Evolutionary conservation across 2,329 filamentous ascomycete species (phyloP), one percentile per base, ranked within the genome.

Genomic region (Trichophyton benhamiae): DNA sequence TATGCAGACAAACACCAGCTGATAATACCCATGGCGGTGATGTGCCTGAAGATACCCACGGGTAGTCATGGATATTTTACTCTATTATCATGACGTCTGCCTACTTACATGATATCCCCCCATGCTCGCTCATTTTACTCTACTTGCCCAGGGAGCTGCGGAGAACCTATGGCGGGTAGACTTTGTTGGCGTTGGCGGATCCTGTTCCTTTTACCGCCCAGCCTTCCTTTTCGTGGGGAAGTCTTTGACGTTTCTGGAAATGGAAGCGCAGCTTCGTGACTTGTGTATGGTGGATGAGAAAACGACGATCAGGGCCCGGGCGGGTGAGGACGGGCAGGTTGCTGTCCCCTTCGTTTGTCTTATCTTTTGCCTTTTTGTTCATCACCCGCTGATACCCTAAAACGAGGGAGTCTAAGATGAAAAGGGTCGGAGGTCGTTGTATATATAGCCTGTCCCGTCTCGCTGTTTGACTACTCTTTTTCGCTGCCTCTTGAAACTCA

Each of bases 371-470:
- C 33, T 11, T 38, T 38, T 30, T 33, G 49, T 7, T 22, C 22
- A 38, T 58, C 55, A 58, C 38, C 55, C 55, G 55, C 22, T 58
- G 55, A 15, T 58, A 58, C 55, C 55, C 55, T 41, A 41, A 38
- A 38, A 38, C 33, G 33, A 38, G 22, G 30, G 6, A 17, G 41
- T 7, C n/a, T 38, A 58, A 42, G 55, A 30, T n/a, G 11, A 38
- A 38, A 30, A n/a, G 9, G 13, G 27, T 17, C 17, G 3, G 15
- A 58, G n/a, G 33, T 20, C 22, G 11, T 22, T 53, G 49, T 53
- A 53, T 53, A 53, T 53, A 53, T 53, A 53, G 49, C 49, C n/a
- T 9, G 44, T 30, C 4, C 46, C 25, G 25, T 33, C 49, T 44
- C 49, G 49, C 27, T 25, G 17, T 53, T 53, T n/a, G 13, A 1